Conservation (phyloP, 257 asterid genomes). For the Anisodus acutangulus region DNA sequence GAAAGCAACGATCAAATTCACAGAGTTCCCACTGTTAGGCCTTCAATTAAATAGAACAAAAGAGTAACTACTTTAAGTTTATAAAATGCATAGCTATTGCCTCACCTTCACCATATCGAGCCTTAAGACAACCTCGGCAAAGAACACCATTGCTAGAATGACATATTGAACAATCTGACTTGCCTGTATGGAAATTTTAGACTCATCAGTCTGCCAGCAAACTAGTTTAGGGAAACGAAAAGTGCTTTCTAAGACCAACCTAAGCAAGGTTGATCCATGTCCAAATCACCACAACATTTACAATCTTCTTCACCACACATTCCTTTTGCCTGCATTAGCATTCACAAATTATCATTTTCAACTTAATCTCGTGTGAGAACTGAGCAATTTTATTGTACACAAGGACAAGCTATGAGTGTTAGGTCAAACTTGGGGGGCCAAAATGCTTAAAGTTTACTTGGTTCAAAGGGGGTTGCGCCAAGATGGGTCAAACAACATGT, state of each 20-base stretch:
- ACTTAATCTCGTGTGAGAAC: not conserved
- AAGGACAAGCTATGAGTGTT: not conserved
- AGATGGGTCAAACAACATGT: no score
- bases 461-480: no score
- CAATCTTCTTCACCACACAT: constrained; percentile 88
- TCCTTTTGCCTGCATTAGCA: constrained; percentile 64
- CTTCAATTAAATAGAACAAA: not conserved
- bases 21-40: not conserved
- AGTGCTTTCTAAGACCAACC: constrained; percentile 48
- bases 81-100: not conserved
- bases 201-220: constrained; percentile 47
- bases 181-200: constrained; percentile 54
- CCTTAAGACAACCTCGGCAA: constrained; percentile 80
- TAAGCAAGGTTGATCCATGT: constrained; percentile 63
- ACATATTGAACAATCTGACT: constrained; percentile 79
- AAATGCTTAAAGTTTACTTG: not conserved
- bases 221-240: not conserved
- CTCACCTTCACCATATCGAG: constrained; percentile 90
- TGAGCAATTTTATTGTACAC: not conserved
- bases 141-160: constrained; percentile 71
- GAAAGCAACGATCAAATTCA: not conserved
- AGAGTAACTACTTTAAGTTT: not conserved
- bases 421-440: not conserved
- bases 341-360: not conserved
- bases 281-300: constrained; percentile 66